These are phyloP conservation scores for Botrytis paeoniae DNA, from an alignment of 2,329 filamentous ascomycete species.

Conservation along the genomic window DNA sequence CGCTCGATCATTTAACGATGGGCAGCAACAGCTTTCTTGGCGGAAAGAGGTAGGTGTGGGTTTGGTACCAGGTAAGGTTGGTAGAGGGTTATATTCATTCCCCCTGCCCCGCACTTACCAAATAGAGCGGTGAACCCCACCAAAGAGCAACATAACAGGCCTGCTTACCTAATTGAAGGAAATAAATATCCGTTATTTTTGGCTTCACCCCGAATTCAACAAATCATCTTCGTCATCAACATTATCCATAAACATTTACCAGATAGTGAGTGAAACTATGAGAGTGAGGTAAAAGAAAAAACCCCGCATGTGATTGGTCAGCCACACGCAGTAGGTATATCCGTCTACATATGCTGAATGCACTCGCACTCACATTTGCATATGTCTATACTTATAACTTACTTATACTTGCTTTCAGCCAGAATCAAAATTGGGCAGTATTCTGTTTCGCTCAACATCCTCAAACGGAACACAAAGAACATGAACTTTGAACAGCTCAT, in stretches of 20 bases:
- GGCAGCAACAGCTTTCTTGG: constrained; percentile 9
- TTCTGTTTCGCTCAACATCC: neutral
- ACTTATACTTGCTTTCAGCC: neutral
- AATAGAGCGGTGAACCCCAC: neutral
- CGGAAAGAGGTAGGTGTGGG: neutral
- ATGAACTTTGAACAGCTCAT: neutral
- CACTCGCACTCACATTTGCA: neutral
- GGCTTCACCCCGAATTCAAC: neutral
- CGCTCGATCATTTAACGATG: constrained; percentile 11
- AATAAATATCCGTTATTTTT: neutral
- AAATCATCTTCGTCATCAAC: neutral
- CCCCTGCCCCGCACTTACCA: neutral
- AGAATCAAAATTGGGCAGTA: neutral
- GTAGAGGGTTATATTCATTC: constrained; percentile 22
- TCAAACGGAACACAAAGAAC: neutral
- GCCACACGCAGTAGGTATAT: neutral
- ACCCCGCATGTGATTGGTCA: neutral
- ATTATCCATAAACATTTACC: neutral
- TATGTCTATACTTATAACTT: neutral
- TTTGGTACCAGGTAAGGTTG: neutral
- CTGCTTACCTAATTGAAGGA: neutral
- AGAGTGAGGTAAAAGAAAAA: neutral
- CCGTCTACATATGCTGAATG: neutral
- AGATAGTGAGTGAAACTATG: neutral
- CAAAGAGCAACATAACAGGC: neutral